Percentiles rank a stretch among this genome's conserved stretches.
Conservation (phyloP, 805 yeast genomes). For the Debaryomyces tyrocola region DNA sequence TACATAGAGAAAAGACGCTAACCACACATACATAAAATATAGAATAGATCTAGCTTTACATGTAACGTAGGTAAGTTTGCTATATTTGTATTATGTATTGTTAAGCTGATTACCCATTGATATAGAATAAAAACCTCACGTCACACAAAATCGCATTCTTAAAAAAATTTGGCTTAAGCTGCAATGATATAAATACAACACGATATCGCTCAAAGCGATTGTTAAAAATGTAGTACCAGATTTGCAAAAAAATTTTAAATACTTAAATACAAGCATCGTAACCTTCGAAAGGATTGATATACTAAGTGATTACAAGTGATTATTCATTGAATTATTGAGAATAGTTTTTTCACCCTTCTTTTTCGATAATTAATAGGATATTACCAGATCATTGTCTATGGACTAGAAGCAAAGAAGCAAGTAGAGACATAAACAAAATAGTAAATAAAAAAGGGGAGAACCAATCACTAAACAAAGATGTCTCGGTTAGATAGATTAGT, state of each 20-base stretch:
- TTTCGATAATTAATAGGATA: neutral
- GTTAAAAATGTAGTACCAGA: neutral
- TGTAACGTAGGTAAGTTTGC: too few relatives aligned
- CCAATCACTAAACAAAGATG: conserved; percentile 20
- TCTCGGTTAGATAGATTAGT: conserved; percentile 59
- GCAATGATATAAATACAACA: conserved; percentile 4
- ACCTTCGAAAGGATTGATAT: neutral
- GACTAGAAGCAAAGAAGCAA: neutral
- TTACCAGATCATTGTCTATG: neutral
- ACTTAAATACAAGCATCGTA: neutral
- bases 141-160: conserved; percentile 1
- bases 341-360: neutral
- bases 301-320: neutral
- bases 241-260: neutral
- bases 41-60: too few relatives aligned
- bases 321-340: neutral
- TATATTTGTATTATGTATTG: too few relatives aligned
- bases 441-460: neutral
- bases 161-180: conserved; percentile 2
- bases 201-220: neutral
- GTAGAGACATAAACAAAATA: neutral
- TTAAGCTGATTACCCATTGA: too few relatives aligned
- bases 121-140: neutral
- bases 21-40: too few relatives aligned
- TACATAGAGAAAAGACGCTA: too few relatives aligned